A percentile compares a stretch with the other conserved stretches of the same genome.
These are phyloP conservation scores for Diospyros lotus DNA, from an alignment of 148 eudicot species.

Conservation along the genomic window DNA sequence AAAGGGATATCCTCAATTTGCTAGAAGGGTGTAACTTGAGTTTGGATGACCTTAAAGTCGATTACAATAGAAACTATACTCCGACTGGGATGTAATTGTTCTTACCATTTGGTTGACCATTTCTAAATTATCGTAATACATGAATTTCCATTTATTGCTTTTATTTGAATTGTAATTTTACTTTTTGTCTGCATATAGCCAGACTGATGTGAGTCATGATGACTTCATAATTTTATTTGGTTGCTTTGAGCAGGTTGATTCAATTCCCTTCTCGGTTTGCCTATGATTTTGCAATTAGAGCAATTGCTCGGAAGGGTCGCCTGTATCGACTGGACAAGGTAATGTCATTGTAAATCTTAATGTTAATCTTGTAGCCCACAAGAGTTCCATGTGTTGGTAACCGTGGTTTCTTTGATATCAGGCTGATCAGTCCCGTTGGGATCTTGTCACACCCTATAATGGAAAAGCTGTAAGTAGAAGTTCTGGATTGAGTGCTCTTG, in stretches of 20 bases:
- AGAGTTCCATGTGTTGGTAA: constrained; percentile 7
- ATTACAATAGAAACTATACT: constrained; percentile 30
- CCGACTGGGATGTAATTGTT: not conserved
- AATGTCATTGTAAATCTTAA: constrained; percentile 7
- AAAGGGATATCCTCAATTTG: constrained; percentile 47
- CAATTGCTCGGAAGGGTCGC: constrained; percentile 40
- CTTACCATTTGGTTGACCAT: not conserved
- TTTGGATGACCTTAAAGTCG: constrained; percentile 52
- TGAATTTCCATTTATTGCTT: not conserved
- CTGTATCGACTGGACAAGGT: constrained; percentile 50
- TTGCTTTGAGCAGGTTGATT: constrained; percentile 44
- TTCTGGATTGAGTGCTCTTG: not conserved
- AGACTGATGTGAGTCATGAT: not conserved
- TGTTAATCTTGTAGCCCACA: not conserved
- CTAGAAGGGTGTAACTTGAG: constrained; percentile 52
- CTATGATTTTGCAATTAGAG: constrained; percentile 37
- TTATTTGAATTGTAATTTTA: not conserved
- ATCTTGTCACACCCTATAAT: constrained; percentile 29
- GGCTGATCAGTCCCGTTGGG: constrained; percentile 55
- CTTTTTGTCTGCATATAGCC: not conserved
- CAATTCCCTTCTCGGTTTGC: constrained; percentile 43
- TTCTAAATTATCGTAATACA: not conserved
- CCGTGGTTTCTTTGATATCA: constrained; percentile 26
- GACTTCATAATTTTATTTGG: not conserved
- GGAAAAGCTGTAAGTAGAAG: constrained; percentile 60